Conservation (phyloP, 2,329 filamentous ascomycete genomes). For the Trichoderma asperellum region DNA sequence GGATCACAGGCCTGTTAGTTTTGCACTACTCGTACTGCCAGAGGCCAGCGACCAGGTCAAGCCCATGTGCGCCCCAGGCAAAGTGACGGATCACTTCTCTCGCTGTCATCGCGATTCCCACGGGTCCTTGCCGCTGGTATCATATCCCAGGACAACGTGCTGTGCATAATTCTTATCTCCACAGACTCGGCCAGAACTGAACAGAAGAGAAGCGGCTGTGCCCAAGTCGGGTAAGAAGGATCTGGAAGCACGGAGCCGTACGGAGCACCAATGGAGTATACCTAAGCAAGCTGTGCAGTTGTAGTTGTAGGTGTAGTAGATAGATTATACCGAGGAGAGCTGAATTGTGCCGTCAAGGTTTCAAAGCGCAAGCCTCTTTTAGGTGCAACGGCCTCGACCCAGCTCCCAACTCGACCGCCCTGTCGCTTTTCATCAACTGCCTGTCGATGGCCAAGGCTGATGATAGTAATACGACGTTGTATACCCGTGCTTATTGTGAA, state of each 20-base stretch:
- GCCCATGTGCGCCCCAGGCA: constrained; percentile 9
- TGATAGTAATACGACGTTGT: background rate
- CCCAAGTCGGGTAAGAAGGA: background rate
- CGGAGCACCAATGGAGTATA: background rate
- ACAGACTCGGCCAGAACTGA: constrained; percentile 3
- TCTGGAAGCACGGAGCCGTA: background rate
- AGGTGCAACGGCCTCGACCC: background rate
- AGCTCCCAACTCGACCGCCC: background rate
- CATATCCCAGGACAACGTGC: constrained; percentile 34
- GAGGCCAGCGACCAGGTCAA: constrained; percentile 8
- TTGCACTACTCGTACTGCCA: background rate
- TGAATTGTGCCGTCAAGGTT: background rate
- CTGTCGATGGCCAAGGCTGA: background rate
- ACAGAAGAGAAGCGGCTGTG: background rate
- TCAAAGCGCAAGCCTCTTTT: constrained; percentile 1
- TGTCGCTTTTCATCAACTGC: background rate
- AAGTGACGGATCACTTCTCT: constrained; percentile 25
- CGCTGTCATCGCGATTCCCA: constrained; percentile 21
- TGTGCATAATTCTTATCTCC: constrained; percentile 21
- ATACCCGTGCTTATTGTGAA: background rate
- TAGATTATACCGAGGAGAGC: constrained; percentile 7
- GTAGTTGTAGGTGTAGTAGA: constrained; percentile 8
- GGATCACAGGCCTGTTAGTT: constrained; percentile 2
- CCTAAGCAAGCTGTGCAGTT: background rate
- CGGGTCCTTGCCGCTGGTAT: constrained; percentile 25